phyloP scores from a whole-genome alignment of 225 moss, liverwort and hornwort species.

The Pseudoscleropodium purum region DNA sequence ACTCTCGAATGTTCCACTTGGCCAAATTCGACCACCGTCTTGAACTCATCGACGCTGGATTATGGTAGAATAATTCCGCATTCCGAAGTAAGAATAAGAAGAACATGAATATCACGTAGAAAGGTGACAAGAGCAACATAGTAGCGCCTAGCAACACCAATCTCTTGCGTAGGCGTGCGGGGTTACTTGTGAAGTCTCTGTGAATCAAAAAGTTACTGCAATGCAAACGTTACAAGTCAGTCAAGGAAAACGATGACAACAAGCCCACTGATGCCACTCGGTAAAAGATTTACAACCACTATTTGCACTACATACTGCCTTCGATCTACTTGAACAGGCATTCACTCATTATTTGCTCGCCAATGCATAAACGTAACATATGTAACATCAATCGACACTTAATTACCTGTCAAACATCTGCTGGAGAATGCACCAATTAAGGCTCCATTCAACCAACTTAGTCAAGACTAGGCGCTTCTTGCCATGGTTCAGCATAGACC shows the following conservation, averaged over 20 bases:
- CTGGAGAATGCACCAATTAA: slow-evolving; percentile 97
- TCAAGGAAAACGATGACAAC: background rate
- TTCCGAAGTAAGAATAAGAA: slow-evolving; percentile 95
- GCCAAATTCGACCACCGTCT: slow-evolving; percentile 96
- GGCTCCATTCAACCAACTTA: slow-evolving; percentile 94
- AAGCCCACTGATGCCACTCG: background rate
- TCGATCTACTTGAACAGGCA: background rate
- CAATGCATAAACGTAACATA: background rate
- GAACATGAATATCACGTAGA: slow-evolving; percentile 91
- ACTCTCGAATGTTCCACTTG: slow-evolving; percentile 95
- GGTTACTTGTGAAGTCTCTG: slow-evolving; percentile 79
- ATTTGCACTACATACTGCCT: background rate
- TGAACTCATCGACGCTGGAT: slow-evolving; percentile 82
- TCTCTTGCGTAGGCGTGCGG: slow-evolving; percentile 77
- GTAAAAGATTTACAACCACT: background rate
- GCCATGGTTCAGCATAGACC: slow-evolving; percentile 51
- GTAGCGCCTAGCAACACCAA: slow-evolving; percentile 74
- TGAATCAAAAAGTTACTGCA: slow-evolving; percentile 87
- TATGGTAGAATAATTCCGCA: slow-evolving; percentile 93
- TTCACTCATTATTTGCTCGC: background rate
- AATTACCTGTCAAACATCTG: slow-evolving; percentile 90
- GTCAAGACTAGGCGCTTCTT: slow-evolving; percentile 78
- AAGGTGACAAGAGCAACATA: slow-evolving; percentile 89
- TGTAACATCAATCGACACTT: background rate
- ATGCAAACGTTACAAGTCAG: background rate